Percentiles rank a stretch among this genome's conserved stretches.
These are phyloP conservation scores for Leonotis leonurus DNA, from an alignment of 257 asterid species.

Conservation along the genomic window DNA sequence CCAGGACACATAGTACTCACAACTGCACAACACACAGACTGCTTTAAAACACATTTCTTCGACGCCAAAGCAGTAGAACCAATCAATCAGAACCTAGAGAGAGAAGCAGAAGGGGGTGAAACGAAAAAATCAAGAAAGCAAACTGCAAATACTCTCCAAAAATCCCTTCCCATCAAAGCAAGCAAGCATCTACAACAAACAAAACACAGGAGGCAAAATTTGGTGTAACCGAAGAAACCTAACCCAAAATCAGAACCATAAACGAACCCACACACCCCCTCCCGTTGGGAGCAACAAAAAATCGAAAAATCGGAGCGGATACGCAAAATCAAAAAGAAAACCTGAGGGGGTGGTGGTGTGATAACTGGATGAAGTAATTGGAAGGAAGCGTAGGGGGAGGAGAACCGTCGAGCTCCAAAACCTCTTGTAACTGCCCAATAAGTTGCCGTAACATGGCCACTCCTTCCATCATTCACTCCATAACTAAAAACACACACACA, in stretches of 20 bases:
- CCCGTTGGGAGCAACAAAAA: not conserved
- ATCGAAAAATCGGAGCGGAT: not conserved
- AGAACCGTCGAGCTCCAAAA: constrained; percentile 61
- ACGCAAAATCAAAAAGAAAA: not conserved
- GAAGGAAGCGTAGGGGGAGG: constrained; percentile 39
- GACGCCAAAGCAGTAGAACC: not conserved
- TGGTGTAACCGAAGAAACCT: not conserved
- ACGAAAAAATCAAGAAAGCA: not conserved
- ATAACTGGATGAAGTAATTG: constrained; percentile 43
- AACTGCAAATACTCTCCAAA: not conserved
- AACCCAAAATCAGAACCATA: not conserved
- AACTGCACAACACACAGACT: not conserved
- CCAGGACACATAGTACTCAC: not conserved
- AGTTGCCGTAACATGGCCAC: constrained; percentile 90
- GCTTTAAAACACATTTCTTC: not conserved
- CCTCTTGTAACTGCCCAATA: constrained; percentile 74
- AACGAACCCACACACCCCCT: not conserved
- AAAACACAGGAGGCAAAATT: not conserved
- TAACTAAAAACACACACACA: constrained; percentile 10
- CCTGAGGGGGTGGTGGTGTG: constrained; percentile 42
- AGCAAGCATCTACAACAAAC: not conserved
- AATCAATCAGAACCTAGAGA: constrained; percentile 1
- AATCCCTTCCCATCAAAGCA: not conserved
- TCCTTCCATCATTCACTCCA: constrained; percentile 51
- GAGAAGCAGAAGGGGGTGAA: not conserved